Percentiles rank a stretch among this genome's conserved stretches.
These are phyloP conservation scores for Hypoxylon crocopeplum DNA, from an alignment of 495 filamentous ascomycete species.

Conservation along the genomic window DNA sequence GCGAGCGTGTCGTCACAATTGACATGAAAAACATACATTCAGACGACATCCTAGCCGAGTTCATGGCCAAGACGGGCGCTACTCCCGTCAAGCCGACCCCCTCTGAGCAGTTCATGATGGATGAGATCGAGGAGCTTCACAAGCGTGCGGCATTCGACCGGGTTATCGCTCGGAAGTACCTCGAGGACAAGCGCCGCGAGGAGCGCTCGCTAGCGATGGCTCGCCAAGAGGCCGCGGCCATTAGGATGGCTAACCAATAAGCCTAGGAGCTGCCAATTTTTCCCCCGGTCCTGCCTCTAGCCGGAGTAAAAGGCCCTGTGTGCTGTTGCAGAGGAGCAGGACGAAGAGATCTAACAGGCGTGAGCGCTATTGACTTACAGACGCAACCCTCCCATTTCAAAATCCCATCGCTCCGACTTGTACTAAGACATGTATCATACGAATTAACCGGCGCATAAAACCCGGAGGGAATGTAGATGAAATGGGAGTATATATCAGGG, in stretches of 20 bases:
- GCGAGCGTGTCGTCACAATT: conserved; percentile 58
- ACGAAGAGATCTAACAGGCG: background rate
- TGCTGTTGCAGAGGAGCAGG: background rate
- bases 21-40: conserved; percentile 69
- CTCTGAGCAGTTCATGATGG: conserved; percentile 65
- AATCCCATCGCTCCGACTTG: conserved; percentile 13
- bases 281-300: background rate
- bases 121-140: conserved; percentile 64
- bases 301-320: background rate
- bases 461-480: conserved; percentile 17
- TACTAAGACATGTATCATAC: conserved; percentile 34
- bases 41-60: conserved; percentile 68
- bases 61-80: conserved; percentile 74
- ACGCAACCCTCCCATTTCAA: background rate
- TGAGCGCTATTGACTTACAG: background rate
- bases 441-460: conserved; percentile 16
- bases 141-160: conserved; percentile 61
- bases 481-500: conserved; percentile 29
- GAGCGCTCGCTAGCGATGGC: conserved; percentile 50
- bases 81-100: conserved; percentile 62
- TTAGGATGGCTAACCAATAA: conserved; percentile 41
- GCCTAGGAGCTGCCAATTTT: background rate
- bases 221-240: conserved; percentile 40
- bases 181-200: conserved; percentile 69
- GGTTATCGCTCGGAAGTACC: conserved; percentile 64